Conservation (phyloP, 768 basidiomycete genomes). For the Gelatoporia subvermispora region DNA sequence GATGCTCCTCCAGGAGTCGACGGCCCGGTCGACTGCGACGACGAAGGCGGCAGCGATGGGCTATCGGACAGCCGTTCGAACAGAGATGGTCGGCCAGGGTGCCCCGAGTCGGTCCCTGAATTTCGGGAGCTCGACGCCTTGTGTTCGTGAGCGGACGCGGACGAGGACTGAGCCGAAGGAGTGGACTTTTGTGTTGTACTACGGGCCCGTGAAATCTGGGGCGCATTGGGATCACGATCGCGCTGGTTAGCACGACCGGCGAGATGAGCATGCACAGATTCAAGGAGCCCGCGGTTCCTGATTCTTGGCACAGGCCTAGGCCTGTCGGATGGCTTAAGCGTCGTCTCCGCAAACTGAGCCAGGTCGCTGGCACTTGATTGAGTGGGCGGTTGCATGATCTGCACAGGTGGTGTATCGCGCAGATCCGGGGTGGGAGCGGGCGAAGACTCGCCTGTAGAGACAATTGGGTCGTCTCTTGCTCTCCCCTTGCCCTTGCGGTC, state of each 20-base stretch:
- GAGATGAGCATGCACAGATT: conserved; percentile 48
- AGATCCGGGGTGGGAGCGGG: no score
- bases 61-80: conserved; percentile 25
- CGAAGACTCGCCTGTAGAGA: no score
- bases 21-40: background rate
- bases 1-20: no score
- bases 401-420: no score
- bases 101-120: conserved; percentile 2
- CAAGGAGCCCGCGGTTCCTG: conserved; percentile 37
- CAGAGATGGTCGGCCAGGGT: conserved; percentile 14
- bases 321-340: no score
- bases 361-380: no score
- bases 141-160: background rate
- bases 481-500: no score
- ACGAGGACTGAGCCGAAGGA: background rate
- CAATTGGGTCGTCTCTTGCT: no score
- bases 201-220: background rate
- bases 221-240: background rate
- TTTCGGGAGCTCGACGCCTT: background rate
- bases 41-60: conserved; percentile 4
- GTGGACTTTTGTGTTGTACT: background rate
- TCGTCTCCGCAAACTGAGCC: no score
- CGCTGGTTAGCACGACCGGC: conserved; percentile 4
- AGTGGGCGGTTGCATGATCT: no score
- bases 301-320: no score